Conservation (phyloP, 1,139 yeast genomes). For the Chernovozyma aurita region DNA sequence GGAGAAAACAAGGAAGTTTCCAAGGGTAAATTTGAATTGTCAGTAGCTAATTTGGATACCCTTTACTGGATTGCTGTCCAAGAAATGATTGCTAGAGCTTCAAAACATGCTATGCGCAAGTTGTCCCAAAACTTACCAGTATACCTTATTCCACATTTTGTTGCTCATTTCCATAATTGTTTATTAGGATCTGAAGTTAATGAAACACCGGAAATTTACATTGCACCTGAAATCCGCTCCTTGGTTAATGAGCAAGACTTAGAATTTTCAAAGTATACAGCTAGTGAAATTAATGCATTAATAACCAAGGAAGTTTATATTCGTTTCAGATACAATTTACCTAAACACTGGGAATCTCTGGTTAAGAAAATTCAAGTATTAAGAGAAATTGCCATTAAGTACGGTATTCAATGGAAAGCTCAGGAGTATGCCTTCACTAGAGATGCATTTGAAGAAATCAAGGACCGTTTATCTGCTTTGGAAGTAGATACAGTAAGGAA, state of each 20-base stretch:
- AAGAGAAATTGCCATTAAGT: slow-evolving; percentile 69
- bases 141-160: slow-evolving; percentile 51
- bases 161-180: slow-evolving; percentile 71
- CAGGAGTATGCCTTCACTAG: slow-evolving; percentile 47
- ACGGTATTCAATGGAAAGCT: slow-evolving; percentile 85
- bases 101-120: slow-evolving; percentile 68
- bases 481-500: slow-evolving; percentile 12
- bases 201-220: slow-evolving; percentile 34
- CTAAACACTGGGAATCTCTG: slow-evolving; percentile 41
- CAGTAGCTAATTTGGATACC: slow-evolving; percentile 39
- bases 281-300: slow-evolving; percentile 37
- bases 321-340: slow-evolving; percentile 61
- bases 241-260: slow-evolving; percentile 43
- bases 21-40: slow-evolving; percentile 40
- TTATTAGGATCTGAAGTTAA: slow-evolving; percentile 53
- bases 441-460: slow-evolving; percentile 38
- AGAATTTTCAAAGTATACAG: slow-evolving; percentile 42
- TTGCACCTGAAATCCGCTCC: slow-evolving; percentile 39
- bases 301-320: slow-evolving; percentile 48
- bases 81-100: slow-evolving; percentile 76
- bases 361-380: slow-evolving; percentile 46
- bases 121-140: slow-evolving; percentile 47
- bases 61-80: slow-evolving; percentile 48
- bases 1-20: slow-evolving; percentile 26
- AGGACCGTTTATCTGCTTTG: slow-evolving; percentile 13